phyloP scores from a whole-genome alignment of 257 asterid genomes.

The Jasminum sambac region DNA sequence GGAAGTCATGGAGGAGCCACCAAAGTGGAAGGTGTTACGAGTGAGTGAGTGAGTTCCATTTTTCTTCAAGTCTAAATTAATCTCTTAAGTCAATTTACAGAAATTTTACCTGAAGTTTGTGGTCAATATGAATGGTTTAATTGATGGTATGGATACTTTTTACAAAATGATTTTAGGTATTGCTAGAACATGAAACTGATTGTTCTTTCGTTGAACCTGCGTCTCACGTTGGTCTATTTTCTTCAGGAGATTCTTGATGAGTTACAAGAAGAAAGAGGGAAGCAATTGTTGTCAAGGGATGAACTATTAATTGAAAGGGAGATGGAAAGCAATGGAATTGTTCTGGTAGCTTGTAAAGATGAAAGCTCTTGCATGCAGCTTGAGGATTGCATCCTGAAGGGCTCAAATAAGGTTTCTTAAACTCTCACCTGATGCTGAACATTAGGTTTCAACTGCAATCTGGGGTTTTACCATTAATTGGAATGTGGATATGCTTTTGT shows the following conservation, averaged over 20 bases:
- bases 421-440: neutral
- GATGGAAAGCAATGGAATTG: slow-evolving; percentile 49
- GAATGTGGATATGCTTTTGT: neutral
- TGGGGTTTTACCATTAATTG: neutral
- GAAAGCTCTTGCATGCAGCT: slow-evolving; percentile 90
- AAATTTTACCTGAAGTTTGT: slow-evolving; percentile 18
- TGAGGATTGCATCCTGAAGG: slow-evolving; percentile 75
- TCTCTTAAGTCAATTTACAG: slow-evolving; percentile 10
- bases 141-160: neutral
- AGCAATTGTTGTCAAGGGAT: slow-evolving; percentile 45
- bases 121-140: slow-evolving; percentile 5
- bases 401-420: slow-evolving; percentile 62
- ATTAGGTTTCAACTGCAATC: slow-evolving; percentile 1
- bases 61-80: slow-evolving; percentile 27
- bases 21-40: slow-evolving; percentile 97
- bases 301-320: slow-evolving; percentile 40
- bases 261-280: slow-evolving; percentile 74
- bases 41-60: slow-evolving; percentile 88
- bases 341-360: slow-evolving; percentile 95
- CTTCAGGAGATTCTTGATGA: slow-evolving; percentile 80
- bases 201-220: slow-evolving; percentile 11
- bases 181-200: slow-evolving; percentile 15
- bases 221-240: slow-evolving; percentile 18
- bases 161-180: slow-evolving; percentile 6
- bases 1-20: slow-evolving; percentile 88